A percentile compares a stretch with the other conserved stretches of the same genome.
These are phyloP conservation scores for Ganoderma sinense DNA, from an alignment of 1,284 basidiomycete species.

Conservation along the genomic window DNA sequence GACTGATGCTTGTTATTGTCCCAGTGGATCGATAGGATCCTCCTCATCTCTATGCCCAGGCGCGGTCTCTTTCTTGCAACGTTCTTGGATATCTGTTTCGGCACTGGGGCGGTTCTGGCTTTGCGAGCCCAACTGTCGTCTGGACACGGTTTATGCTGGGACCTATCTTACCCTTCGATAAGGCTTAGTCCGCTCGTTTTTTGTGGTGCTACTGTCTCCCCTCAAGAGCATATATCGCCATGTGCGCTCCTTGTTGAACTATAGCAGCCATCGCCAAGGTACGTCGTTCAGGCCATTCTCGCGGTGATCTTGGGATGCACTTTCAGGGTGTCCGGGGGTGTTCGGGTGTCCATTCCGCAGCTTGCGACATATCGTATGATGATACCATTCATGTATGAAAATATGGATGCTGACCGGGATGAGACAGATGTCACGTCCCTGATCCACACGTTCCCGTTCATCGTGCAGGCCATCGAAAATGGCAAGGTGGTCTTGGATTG, in stretches of 20 bases:
- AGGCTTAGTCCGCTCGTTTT: neutral
- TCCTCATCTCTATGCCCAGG: neutral
- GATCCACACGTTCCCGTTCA: constrained; percentile 47
- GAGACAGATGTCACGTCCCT: constrained; percentile 44
- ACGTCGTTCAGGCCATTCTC: neutral
- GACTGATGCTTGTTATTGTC: neutral
- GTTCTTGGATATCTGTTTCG: neutral
- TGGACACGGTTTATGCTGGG: neutral
- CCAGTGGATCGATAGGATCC: neutral
- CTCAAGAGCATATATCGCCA: neutral
- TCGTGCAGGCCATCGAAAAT: constrained; percentile 35
- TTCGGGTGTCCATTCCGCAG: neutral
- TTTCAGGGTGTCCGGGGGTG: neutral
- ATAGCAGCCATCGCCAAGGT: neutral
- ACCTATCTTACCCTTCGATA: neutral
- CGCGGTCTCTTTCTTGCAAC: no score
- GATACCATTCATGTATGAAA: constrained; percentile 12
- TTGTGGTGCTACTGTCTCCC: neutral
- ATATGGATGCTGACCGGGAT: neutral
- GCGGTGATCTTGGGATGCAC: neutral
- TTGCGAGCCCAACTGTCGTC: neutral
- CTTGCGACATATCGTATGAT: neutral
- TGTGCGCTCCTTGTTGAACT: neutral
- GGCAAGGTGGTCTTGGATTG: constrained; percentile 35
- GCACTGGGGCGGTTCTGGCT: neutral